Evolutionary conservation across 176 grass and related monocot genomes (phyloP).

Genomic region (Metroxylon sagu): DNA sequence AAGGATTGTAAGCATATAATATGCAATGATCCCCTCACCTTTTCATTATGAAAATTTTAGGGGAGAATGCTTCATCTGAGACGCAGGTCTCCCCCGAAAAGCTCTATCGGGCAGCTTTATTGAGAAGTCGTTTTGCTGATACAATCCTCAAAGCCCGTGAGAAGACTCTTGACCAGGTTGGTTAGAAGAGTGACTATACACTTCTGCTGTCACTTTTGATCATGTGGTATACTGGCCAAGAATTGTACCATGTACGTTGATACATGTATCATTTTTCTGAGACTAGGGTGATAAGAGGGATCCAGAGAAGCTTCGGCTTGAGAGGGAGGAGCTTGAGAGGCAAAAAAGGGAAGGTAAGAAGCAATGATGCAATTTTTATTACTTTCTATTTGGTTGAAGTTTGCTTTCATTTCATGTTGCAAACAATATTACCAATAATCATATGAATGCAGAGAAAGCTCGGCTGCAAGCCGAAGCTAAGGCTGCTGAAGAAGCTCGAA

Average conservation of each 20-base stretch:
- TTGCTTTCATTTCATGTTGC: background rate
- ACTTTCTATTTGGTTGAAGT: constrained; percentile 2
- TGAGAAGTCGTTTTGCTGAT: constrained; percentile 86
- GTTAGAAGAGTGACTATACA: background rate
- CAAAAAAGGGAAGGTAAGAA: constrained; percentile 73
- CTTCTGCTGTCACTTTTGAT: no score
- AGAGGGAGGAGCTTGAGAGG: constrained; percentile 89
- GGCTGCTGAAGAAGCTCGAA: constrained; percentile 70
- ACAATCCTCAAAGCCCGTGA: constrained; percentile 98
- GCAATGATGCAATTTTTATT: constrained; percentile 15
- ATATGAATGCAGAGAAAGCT: constrained; percentile 56
- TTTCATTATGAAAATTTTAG: constrained; percentile 56
- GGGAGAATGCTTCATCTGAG: constrained; percentile 47
- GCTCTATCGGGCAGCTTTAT: constrained; percentile 66
- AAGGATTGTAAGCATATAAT: constrained; percentile 21
- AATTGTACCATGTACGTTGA: no score
- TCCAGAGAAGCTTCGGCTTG: constrained; percentile 71
- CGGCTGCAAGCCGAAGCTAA: constrained; percentile 90
- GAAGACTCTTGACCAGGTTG: constrained; percentile 93
- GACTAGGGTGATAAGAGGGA: constrained; percentile 69
- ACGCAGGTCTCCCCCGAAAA: constrained; percentile 58
- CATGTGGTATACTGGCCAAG: no score
- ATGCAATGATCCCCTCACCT: constrained; percentile 29
- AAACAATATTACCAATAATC: no score
- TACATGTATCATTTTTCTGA: background rate